Conservation (phyloP, 768 basidiomycete species). For the Auricularia auricula-judae region DNA sequence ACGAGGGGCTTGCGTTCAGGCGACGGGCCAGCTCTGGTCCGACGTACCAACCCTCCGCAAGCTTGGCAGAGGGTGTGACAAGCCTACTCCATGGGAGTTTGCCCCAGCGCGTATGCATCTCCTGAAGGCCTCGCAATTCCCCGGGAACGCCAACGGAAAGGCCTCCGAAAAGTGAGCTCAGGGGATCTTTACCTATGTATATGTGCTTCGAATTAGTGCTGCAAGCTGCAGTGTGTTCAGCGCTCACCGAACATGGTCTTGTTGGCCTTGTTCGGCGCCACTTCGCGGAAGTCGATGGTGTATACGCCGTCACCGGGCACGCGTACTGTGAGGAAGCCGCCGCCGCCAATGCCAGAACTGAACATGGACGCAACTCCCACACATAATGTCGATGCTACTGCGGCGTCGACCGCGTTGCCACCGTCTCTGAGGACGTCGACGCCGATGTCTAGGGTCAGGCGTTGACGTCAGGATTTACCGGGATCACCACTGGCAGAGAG, state of each 20-base stretch:
- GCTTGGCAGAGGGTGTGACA: constrained; percentile 58
- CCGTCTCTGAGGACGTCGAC: constrained; percentile 65
- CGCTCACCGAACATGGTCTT: constrained; percentile 55
- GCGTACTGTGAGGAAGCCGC: constrained; percentile 78
- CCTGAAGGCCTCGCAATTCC: constrained; percentile 78
- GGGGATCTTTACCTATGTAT: constrained; percentile 26
- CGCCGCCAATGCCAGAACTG: constrained; percentile 52
- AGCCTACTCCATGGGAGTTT: constrained; percentile 66
- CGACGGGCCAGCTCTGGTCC: constrained; percentile 65
- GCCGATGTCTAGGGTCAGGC: constrained; percentile 47
- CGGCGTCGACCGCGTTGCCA: constrained; percentile 87
- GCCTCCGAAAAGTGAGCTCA: constrained; percentile 58
- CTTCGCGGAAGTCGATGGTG: constrained; percentile 82
- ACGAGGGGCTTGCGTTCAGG: constrained; percentile 41
- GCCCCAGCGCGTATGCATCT: constrained; percentile 77
- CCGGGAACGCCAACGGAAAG: constrained; percentile 85
- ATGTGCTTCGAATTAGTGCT: neutral
- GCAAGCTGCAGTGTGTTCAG: neutral
- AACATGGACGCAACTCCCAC: constrained; percentile 25
- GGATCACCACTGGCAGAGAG: constrained; percentile 31
- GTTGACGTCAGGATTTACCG: neutral
- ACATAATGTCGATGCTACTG: constrained; percentile 70
- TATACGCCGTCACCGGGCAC: constrained; percentile 51
- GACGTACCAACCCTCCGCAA: constrained; percentile 76
- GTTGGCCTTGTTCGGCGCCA: constrained; percentile 63